Evolutionary conservation across 2,329 filamentous ascomycete species (phyloP).

Genomic region (Fusarium sp.): DNA sequence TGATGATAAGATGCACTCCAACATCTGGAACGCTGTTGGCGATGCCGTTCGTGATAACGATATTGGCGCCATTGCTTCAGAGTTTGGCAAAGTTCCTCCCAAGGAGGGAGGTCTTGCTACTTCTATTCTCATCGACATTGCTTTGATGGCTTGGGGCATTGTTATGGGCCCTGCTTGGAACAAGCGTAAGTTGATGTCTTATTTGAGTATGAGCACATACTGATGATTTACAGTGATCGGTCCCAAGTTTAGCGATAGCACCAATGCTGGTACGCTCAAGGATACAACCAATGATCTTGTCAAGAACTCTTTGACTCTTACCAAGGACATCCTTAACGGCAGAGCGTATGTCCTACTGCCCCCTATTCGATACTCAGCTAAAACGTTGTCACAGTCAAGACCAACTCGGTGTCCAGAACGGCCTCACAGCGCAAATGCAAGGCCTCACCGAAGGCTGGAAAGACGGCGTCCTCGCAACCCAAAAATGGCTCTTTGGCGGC

Average conservation of each 20-base stretch:
- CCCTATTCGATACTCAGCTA: not conserved
- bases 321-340: constrained; percentile 18
- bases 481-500: constrained; percentile 25
- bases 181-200: not conserved
- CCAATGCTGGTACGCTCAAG: constrained; percentile 4
- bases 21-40: constrained; percentile 26
- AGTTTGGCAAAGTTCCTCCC: constrained; percentile 25
- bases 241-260: constrained; percentile 10
- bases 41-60: constrained; percentile 25
- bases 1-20: constrained; percentile 12
- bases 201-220: not conserved
- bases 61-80: constrained; percentile 11
- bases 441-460: constrained; percentile 22
- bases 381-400: constrained; percentile 1
- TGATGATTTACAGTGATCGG: constrained; percentile 6
- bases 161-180: constrained; percentile 32
- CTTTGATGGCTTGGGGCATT: constrained; percentile 17
- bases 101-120: constrained; percentile 8
- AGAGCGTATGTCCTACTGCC: not conserved
- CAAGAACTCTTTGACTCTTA: constrained; percentile 24
- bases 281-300: constrained; percentile 26
- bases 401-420: constrained; percentile 29
- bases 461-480: constrained; percentile 14
- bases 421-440: constrained; percentile 21
- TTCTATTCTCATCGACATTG: constrained; percentile 24